phyloP scores from a whole-genome alignment of 1,284 basidiomycete species.

The Schizophyllum amplum region DNA sequence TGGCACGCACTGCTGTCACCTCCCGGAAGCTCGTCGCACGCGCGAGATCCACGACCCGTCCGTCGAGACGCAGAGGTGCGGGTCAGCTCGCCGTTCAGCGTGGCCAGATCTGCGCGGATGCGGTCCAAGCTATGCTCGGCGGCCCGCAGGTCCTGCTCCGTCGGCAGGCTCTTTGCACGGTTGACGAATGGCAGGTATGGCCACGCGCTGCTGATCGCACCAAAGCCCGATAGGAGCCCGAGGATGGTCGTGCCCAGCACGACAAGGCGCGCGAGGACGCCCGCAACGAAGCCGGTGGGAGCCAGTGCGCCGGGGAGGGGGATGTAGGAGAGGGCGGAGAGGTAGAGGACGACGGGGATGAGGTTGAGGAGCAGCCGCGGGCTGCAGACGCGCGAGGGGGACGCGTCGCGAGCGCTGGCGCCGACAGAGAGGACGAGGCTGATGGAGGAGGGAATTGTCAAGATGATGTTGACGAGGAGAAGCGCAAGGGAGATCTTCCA shows the following conservation, averaged over 20 bases:
- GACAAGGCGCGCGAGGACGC: conserved; percentile 55
- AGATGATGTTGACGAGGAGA: conserved; percentile 46
- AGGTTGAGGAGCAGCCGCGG: conserved; percentile 35
- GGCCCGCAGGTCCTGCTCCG: conserved; percentile 39
- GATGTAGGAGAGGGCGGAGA: conserved; percentile 54
- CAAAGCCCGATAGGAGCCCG: conserved; percentile 66
- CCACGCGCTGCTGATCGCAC: conserved; percentile 63
- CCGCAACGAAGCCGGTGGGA: conserved; percentile 32
- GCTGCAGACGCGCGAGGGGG: conserved; percentile 12
- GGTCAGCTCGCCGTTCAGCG: background rate
- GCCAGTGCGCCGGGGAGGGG: conserved; percentile 50
- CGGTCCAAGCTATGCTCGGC: conserved; percentile 45
- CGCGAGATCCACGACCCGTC: conserved; percentile 38
- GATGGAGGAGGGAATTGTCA: conserved; percentile 53
- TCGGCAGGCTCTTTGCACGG: conserved; percentile 20
- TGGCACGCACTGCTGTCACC: conserved; percentile 34
- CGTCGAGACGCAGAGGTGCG: background rate
- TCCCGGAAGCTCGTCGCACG: conserved; percentile 38
- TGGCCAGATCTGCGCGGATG: conserved; percentile 39
- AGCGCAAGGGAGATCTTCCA: conserved; percentile 56
- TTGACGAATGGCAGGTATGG: conserved; percentile 27
- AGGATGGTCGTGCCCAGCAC: conserved; percentile 67
- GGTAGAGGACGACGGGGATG: conserved; percentile 45
- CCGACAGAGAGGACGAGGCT: conserved; percentile 47
- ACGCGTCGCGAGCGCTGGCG: conserved; percentile 6